These are phyloP conservation scores for Mycena vulgaris DNA, from an alignment of 768 basidiomycete species.

Conservation along the genomic window DNA sequence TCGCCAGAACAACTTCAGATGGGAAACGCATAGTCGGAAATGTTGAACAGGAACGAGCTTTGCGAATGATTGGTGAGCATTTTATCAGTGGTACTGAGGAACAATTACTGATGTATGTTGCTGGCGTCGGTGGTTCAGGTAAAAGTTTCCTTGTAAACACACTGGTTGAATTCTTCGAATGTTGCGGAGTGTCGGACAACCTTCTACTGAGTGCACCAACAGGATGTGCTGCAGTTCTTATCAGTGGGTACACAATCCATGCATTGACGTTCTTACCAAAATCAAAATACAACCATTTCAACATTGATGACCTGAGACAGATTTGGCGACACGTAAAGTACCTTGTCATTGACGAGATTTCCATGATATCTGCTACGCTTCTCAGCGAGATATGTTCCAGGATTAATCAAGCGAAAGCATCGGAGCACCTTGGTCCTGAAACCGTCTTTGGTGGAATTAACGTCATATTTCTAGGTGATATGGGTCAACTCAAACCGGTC, in stretches of 20 bases:
- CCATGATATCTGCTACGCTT: background rate
- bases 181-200: background rate
- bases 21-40: background rate
- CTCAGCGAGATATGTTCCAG: background rate
- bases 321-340: constrained; percentile 2
- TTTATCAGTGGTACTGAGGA: constrained; percentile 11
- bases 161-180: constrained; percentile 6
- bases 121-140: background rate
- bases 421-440: background rate
- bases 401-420: background rate
- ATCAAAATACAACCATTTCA: background rate
- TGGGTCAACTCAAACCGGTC: constrained; percentile 16
- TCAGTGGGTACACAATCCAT: constrained; percentile 10
- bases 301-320: background rate
- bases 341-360: constrained; percentile 12
- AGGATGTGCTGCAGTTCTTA: constrained; percentile 8
- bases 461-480: constrained; percentile 7
- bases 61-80: constrained; percentile 10
- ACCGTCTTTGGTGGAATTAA: constrained; percentile 2
- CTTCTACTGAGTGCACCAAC: constrained; percentile 18
- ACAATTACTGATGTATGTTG: constrained; percentile 6
- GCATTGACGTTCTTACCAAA: constrained; percentile 13
- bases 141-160: constrained; percentile 6
- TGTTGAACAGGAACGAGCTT: background rate
- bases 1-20: background rate